Evolutionary conservation across 2,329 filamentous ascomycete genomes (phyloP).

Genomic region (Fusarium drepaniforme): DNA sequence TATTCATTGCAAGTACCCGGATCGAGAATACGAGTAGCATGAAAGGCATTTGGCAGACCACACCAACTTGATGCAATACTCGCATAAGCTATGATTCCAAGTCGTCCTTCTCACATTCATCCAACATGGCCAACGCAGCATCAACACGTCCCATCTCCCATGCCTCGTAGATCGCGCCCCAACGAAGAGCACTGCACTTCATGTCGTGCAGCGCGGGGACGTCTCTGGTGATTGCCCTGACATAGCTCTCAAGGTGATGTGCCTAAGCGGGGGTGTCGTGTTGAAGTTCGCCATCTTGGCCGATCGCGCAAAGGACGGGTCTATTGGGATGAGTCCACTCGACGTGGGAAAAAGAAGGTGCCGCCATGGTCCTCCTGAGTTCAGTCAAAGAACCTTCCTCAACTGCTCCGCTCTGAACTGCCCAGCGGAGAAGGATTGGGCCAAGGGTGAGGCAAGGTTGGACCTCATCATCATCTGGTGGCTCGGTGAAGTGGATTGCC

Average conservation of each 20-base stretch:
- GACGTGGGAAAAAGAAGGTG: background rate
- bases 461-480: background rate
- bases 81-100: background rate
- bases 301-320: background rate
- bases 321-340: background rate
- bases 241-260: background rate
- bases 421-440: background rate
- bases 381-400: background rate
- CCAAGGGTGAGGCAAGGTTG: background rate
- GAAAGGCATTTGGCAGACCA: background rate
- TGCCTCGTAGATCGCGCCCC: background rate
- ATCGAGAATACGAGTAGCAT: background rate
- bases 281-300: background rate
- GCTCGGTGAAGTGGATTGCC: background rate
- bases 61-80: background rate
- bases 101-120: background rate
- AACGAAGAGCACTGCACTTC: background rate
- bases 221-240: background rate
- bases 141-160: background rate
- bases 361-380: background rate
- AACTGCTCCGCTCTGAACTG: background rate
- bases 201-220: background rate
- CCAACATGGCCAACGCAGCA: background rate
- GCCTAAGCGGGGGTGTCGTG: background rate
- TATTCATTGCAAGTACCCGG: background rate